Evolutionary conservation across 2,329 filamentous ascomycete species (phyloP).

Genomic region (Fusarium buharicum): DNA sequence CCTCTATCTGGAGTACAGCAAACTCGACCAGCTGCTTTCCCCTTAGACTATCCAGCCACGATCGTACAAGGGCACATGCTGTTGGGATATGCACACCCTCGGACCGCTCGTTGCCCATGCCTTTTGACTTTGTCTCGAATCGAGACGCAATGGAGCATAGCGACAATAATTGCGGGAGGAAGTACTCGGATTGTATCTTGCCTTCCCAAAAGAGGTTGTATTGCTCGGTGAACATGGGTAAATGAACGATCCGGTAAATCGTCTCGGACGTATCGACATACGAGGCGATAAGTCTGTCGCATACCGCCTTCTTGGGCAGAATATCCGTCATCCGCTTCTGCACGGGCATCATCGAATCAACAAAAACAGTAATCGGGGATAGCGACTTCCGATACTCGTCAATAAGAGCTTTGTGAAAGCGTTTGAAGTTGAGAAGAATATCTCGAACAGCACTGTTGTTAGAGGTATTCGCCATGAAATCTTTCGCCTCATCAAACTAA

Average conservation of each 20-base stretch:
- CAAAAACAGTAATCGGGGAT: slow-evolving; percentile 65
- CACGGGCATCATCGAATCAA: slow-evolving; percentile 68
- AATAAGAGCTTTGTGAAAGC: slow-evolving; percentile 60
- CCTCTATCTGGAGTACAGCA: slow-evolving; percentile 63
- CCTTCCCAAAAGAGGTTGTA: slow-evolving; percentile 65
- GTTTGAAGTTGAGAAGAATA: slow-evolving; percentile 57
- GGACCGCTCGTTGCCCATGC: slow-evolving; percentile 61
- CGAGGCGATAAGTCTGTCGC: slow-evolving; percentile 60
- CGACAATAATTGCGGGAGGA: slow-evolving; percentile 64
- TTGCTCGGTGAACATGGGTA: slow-evolving; percentile 62
- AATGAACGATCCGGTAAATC: slow-evolving; percentile 64
- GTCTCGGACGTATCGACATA: slow-evolving; percentile 64
- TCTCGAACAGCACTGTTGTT: slow-evolving; percentile 56
- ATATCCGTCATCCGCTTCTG: slow-evolving; percentile 68
- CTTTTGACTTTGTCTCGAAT: slow-evolving; percentile 62
- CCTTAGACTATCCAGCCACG: slow-evolving; percentile 63
- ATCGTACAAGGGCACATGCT: slow-evolving; percentile 64
- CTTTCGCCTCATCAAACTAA: slow-evolving; percentile 65
- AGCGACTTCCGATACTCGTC: slow-evolving; percentile 59
- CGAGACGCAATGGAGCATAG: slow-evolving; percentile 65
- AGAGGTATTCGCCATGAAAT: slow-evolving; percentile 58
- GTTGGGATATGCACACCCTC: slow-evolving; percentile 68
- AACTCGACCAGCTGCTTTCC: slow-evolving; percentile 65
- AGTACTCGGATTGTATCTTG: slow-evolving; percentile 58
- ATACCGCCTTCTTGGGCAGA: slow-evolving; percentile 61